Percentiles rank a stretch among this genome's conserved stretches.
phyloP scores from a whole-genome alignment of 345 rosid species.

The Acer yangbiense region DNA sequence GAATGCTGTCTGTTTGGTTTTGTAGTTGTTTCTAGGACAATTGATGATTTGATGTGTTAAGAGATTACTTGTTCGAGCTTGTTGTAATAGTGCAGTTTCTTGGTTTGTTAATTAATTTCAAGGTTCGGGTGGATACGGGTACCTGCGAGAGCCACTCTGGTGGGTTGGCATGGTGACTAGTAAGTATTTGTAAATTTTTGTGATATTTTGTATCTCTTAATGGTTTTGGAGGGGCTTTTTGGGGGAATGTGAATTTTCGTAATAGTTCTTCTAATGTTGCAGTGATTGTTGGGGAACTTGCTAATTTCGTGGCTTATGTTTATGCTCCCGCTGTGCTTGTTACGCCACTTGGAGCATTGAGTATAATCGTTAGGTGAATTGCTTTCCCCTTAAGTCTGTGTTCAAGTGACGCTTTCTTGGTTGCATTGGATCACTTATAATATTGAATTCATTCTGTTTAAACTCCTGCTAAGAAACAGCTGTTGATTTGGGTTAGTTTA shows the following conservation, averaged over 20 bases:
- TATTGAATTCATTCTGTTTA: neutral
- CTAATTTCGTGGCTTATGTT: constrained; percentile 68
- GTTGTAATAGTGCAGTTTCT: neutral
- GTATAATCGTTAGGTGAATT: constrained; percentile 70
- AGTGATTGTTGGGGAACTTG: constrained; percentile 80
- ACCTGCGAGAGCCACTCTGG: constrained; percentile 82
- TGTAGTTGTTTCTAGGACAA: neutral
- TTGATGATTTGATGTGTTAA: neutral
- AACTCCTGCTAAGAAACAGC: neutral
- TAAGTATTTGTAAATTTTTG: constrained; percentile 30
- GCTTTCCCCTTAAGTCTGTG: neutral
- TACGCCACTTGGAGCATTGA: constrained; percentile 75
- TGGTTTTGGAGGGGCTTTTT: neutral
- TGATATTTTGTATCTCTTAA: neutral
- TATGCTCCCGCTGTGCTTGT: constrained; percentile 87
- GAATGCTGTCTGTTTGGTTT: neutral
- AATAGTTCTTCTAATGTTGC: constrained; percentile 13
- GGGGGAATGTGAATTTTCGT: neutral
- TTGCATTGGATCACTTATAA: neutral
- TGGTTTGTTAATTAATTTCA: neutral
- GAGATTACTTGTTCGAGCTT: neutral
- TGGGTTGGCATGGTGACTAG: constrained; percentile 89
- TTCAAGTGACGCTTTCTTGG: neutral
- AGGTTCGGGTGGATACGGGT: constrained; percentile 84
- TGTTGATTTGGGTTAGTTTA: neutral